Evolutionary conservation across 345 rosid genomes (phyloP).

Genomic region (Lepidium didymum): DNA sequence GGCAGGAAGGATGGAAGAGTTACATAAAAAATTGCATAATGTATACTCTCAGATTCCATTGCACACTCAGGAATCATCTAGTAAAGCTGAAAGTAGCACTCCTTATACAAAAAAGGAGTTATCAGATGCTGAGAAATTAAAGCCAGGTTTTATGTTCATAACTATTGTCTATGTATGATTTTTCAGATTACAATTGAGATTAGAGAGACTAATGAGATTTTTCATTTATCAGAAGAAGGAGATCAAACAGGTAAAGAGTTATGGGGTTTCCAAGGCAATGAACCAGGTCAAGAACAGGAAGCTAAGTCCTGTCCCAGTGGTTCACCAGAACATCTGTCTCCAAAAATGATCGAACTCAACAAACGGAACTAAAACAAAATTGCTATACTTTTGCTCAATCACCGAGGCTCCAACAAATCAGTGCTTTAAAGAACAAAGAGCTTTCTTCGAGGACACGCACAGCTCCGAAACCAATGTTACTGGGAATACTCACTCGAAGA

Average conservation of each 20-base stretch:
- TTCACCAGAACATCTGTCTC: conserved; percentile 17
- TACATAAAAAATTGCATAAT: conserved; percentile 37
- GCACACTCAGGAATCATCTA: conserved; percentile 17
- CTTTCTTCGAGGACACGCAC: conserved; percentile 1
- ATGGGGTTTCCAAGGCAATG: conserved; percentile 22
- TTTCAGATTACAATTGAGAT: background rate
- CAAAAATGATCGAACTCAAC: conserved; percentile 19
- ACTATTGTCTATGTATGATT: background rate
- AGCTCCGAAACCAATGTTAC: conserved; percentile 3
- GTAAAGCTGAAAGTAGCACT: conserved; percentile 7
- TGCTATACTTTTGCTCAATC: background rate
- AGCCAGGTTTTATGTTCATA: conserved; percentile 19
- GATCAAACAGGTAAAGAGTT: conserved; percentile 21
- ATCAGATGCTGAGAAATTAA: conserved; percentile 27
- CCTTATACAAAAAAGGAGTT: conserved; percentile 14
- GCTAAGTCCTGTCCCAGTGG: conserved; percentile 5
- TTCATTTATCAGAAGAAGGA: conserved; percentile 14
- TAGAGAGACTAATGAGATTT: background rate
- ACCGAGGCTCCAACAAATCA: background rate
- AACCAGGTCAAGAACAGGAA: conserved; percentile 13
- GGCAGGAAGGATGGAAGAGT: conserved; percentile 48
- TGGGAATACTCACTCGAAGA: background rate
- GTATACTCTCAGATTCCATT: conserved; percentile 61
- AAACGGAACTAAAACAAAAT: conserved; percentile 3
- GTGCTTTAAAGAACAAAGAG: background rate